These are phyloP conservation scores for Cyclostephanos invisitatus DNA, from an alignment of 108 stramenopile genomes.

Conservation along the genomic window DNA sequence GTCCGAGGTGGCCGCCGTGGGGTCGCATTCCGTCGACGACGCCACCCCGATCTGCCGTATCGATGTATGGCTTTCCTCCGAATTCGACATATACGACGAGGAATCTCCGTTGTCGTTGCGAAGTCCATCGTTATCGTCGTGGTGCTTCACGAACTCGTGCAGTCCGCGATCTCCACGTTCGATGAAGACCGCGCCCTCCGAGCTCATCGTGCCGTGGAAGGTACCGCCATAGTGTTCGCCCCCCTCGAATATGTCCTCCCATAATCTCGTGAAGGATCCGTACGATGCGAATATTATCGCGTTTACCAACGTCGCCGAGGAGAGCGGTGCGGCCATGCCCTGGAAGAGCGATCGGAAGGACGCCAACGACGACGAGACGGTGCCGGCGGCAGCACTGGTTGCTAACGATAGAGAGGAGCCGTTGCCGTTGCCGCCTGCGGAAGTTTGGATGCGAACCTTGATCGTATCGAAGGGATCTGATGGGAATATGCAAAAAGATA, in stretches of 20 bases:
- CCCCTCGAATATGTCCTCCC: constrained; percentile 56
- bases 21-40: background rate
- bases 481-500: background rate
- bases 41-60: background rate
- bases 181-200: constrained; percentile 26
- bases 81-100: background rate
- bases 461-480: constrained; percentile 91
- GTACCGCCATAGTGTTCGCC: constrained; percentile 9
- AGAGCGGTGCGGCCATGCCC: constrained; percentile 84
- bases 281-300: constrained; percentile 89
- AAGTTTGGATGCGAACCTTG: constrained; percentile 65
- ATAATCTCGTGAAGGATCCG: constrained; percentile 68
- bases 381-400: background rate
- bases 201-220: constrained; percentile 24
- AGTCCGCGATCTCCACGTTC: constrained; percentile 41
- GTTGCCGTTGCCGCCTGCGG: constrained; percentile 11
- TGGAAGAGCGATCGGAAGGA: constrained; percentile 75
- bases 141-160: constrained; percentile 29
- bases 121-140: constrained; percentile 5
- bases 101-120: background rate
- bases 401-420: background rate
- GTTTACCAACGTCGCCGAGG: constrained; percentile 82
- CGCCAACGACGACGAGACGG: constrained; percentile 28
- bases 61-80: background rate
- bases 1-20: background rate